phyloP scores from a whole-genome alignment of 352 stramenopile genomes.

The Blastocystis sp. region DNA sequence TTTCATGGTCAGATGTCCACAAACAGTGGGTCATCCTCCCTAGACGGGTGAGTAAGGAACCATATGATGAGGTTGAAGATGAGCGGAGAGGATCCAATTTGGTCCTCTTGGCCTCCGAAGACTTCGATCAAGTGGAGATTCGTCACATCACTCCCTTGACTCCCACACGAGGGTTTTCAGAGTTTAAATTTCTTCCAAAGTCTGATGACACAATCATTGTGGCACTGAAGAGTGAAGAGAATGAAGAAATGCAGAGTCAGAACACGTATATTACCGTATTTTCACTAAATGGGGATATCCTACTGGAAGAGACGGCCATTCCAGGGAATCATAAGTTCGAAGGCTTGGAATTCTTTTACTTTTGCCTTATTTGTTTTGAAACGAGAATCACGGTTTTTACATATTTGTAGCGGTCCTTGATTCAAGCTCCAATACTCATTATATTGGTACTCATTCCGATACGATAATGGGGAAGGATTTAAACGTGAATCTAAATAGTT shows the following conservation, averaged over 20 bases:
- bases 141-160: constrained; percentile 75
- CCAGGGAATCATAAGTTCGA: constrained; percentile 83
- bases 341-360: constrained; percentile 76
- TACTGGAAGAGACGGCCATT: constrained; percentile 81
- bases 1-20: constrained; percentile 84
- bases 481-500: constrained; percentile 73
- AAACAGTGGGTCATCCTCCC: constrained; percentile 95
- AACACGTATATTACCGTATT: constrained; percentile 83
- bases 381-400: no score
- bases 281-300: constrained; percentile 77
- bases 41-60: constrained; percentile 82
- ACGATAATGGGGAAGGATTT: constrained; percentile 32
- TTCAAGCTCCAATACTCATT: neutral
- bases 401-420: neutral
- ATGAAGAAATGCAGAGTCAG: constrained; percentile 72
- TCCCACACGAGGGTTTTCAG: constrained; percentile 81
- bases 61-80: constrained; percentile 89
- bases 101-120: constrained; percentile 78
- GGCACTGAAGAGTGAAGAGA: constrained; percentile 84
- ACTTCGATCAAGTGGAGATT: constrained; percentile 78
- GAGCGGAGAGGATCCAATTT: constrained; percentile 83
- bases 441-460: neutral
- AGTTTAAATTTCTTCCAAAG: constrained; percentile 84
- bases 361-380: constrained; percentile 40
- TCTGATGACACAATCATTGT: constrained; percentile 81